phyloP scores from a whole-genome alignment of 2,329 filamentous ascomycete species.

The Cladosporium sp. region DNA sequence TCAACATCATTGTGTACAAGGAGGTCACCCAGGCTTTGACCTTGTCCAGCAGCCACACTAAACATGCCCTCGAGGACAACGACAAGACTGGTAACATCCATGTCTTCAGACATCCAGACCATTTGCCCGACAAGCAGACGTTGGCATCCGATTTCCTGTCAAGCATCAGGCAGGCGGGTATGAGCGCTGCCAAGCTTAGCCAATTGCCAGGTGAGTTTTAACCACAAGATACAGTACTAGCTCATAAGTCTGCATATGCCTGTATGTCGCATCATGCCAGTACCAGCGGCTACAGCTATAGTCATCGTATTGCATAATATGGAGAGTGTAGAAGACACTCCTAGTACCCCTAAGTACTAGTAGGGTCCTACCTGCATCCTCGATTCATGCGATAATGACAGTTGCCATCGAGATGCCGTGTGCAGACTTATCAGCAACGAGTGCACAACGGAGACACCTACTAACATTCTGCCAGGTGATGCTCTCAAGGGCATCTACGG shows the following conservation, averaged over 20 bases:
- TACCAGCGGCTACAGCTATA: no score
- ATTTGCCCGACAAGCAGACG: constrained; percentile 69
- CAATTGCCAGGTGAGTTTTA: constrained; percentile 52
- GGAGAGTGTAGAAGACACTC: no score
- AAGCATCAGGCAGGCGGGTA: constrained; percentile 52
- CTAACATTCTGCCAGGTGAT: constrained; percentile 44
- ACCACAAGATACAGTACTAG: neutral
- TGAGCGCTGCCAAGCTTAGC: constrained; percentile 53
- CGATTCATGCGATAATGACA: no score
- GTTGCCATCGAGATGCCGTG: no score
- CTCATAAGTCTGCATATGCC: no score
- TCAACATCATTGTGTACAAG: constrained; percentile 89
- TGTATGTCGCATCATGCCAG: no score
- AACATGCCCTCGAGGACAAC: constrained; percentile 67
- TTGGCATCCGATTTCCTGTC: constrained; percentile 56
- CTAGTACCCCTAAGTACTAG: no score
- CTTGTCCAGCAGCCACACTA: constrained; percentile 69
- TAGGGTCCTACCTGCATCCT: no score
- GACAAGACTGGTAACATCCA: constrained; percentile 74
- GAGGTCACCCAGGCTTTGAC: constrained; percentile 55
- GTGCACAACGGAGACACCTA: neutral
- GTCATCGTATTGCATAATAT: no score
- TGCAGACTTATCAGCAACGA: no score
- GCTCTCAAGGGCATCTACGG: constrained; percentile 77
- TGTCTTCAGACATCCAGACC: constrained; percentile 88